Conservation (phyloP, 2,329 filamentous ascomycete species). For the Leptographium procerum region DNA sequence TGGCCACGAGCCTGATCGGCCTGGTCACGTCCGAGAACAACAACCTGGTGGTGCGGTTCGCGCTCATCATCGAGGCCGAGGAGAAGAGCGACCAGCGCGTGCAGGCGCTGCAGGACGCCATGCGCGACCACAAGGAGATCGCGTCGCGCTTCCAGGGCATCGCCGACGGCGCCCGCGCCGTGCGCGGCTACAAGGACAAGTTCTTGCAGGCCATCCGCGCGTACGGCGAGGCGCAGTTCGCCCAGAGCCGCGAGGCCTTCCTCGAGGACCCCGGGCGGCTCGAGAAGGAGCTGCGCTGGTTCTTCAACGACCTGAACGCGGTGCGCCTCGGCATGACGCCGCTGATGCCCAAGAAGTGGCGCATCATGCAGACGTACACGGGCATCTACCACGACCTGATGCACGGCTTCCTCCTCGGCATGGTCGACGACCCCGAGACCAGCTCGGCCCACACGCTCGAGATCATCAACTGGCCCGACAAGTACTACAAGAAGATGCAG, state of each 20-base stretch:
- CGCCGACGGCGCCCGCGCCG: conserved; percentile 80
- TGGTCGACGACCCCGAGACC: conserved; percentile 76
- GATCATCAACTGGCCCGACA: conserved; percentile 89
- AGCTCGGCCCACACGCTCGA: conserved; percentile 79
- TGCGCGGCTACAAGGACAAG: conserved; percentile 93
- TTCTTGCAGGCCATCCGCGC: conserved; percentile 72
- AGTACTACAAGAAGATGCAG: conserved; percentile 92
- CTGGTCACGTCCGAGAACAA: conserved; percentile 79
- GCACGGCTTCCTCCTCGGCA: conserved; percentile 80
- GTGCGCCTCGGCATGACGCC: conserved; percentile 87
- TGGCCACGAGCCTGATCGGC: conserved; percentile 82
- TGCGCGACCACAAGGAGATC: conserved; percentile 92
- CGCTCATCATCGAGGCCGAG: conserved; percentile 86
- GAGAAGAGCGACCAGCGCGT: conserved; percentile 94
- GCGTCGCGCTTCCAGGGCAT: conserved; percentile 90
- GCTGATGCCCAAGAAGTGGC: conserved; percentile 94
- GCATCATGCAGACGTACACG: conserved; percentile 81
- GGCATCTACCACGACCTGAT: conserved; percentile 88
- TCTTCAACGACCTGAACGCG: conserved; percentile 92
- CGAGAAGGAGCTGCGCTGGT: conserved; percentile 88
- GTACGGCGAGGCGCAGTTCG: conserved; percentile 64
- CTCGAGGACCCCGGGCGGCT: conserved; percentile 71
- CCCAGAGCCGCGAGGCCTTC: conserved; percentile 61
- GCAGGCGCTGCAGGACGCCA: conserved; percentile 80
- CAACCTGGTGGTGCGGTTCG: conserved; percentile 80